A percentile compares a stretch with the other conserved stretches of the same genome.
Conservation (phyloP, 2,329 filamentous ascomycete species). For the Ceratocystiopsis brevicomis region DNA sequence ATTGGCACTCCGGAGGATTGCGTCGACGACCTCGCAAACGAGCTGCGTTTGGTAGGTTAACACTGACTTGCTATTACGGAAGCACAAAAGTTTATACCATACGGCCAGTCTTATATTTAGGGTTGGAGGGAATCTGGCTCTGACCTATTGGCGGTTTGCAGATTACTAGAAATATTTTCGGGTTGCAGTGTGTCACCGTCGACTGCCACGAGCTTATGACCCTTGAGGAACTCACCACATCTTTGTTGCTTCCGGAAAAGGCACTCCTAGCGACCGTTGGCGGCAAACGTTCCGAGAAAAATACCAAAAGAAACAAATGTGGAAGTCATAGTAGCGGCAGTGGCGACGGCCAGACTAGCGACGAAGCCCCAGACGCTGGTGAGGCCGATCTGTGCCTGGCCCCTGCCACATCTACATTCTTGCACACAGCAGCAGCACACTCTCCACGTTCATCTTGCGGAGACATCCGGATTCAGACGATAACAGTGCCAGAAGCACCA, state of each 20-base stretch:
- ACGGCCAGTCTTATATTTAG: not conserved
- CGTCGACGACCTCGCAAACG: constrained; percentile 50
- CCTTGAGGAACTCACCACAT: constrained; percentile 60
- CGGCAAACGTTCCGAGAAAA: constrained; percentile 4
- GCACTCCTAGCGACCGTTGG: constrained; percentile 16
- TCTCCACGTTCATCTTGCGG: too few relatives aligned
- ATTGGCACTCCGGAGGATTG: constrained; percentile 49
- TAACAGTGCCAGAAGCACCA: too few relatives aligned
- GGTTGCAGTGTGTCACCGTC: constrained; percentile 48
- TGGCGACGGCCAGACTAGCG: too few relatives aligned
- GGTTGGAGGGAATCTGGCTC: too few relatives aligned
- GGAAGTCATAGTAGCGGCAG: constrained; percentile 1
- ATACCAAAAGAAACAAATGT: not conserved
- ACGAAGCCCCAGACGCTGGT: too few relatives aligned
- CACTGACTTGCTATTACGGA: too few relatives aligned
- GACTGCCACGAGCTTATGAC: constrained; percentile 56
- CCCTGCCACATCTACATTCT: too few relatives aligned
- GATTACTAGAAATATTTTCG: constrained; percentile 54
- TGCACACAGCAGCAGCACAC: too few relatives aligned
- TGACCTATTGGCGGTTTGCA: constrained; percentile 13
- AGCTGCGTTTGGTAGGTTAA: constrained; percentile 46
- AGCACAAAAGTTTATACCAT: too few relatives aligned
- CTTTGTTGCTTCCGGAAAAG: constrained; percentile 34
- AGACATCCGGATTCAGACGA: too few relatives aligned
- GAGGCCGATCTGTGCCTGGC: too few relatives aligned